Base-by-base conservation (phyloP, 2,329 filamentous ascomycete genomes). In the Fusarium sp. region DNA sequence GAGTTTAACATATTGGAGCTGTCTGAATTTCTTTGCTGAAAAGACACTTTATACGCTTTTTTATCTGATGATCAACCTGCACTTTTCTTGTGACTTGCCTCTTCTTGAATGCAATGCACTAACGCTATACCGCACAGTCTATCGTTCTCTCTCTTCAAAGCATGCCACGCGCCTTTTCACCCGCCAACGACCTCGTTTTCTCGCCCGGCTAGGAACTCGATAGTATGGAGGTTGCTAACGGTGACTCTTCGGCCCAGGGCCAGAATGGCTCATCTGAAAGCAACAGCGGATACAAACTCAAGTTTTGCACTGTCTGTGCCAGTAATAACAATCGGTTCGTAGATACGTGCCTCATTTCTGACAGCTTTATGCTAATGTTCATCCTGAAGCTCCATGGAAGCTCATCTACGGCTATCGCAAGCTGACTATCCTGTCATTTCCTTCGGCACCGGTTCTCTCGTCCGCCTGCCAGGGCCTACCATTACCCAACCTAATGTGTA, bases 261-360 rank as follows among this genome's bases (percentile, higher is more conserved):
- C 79, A 83, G 62, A 86, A 87, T 64, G 84, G 84, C 61, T 83
- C 85, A 31, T 38, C 66, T 31, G 82, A 85, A 20, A 85, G 88
- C 47, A 86, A 86, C 31, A 85, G 85, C n/a, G 89, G 87, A 58
- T 97, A 91, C 87, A 97, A 96, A 83, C 89, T 99, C 70, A 97
- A 93, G 80, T 98, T 98, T 83, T 98, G 95, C 86, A 98, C 96
- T 6, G 95, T 99, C n/a, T 99, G 96, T 83, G 96, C 96, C 13
- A 97, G 95, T 79, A 99, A 99, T 79, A 95, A 99, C 82, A 99
- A 99, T 80, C 91, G 96, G 90, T 97, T 86, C 72, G 87, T 78
- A 54, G 26, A 61, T 41, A n/a, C n/a, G 26, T 56, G 22, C 30
- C 48, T 16, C 28, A 35, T 12, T 42, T 13, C 36, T 20, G 22